Evolutionary conservation across 352 stramenopile species (phyloP), one percentile per base, ranked within the genome.

Genomic region (Globisporangium acanthophoron): DNA sequence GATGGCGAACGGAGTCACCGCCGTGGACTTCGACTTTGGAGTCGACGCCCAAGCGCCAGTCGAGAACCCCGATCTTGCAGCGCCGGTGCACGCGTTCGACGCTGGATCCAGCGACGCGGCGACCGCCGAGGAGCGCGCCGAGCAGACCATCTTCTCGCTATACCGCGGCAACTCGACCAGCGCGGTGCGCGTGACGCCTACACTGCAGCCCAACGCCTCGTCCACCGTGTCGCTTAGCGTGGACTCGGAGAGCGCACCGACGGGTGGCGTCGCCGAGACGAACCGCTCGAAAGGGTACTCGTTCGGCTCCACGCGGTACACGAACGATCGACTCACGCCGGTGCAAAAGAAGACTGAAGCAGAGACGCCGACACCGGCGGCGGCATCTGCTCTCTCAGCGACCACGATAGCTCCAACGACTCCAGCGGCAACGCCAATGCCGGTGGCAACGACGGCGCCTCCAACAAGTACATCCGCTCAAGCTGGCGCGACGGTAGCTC

Each of bases 91-190:
- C 15, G n/a, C 45, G 45, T 54, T 59, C 41, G 31, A 43, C 24
- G 29, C 9, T 2, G 18, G n/a, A 37, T 33, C 45, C 13, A 9
- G 31, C 31, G 31, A 35, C 31, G 31, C 31, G 31, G 31, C 16
- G 16, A 52, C 12, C 27, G 18, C 40, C 13, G 54, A 60, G 40
- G 29, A 46, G 31, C 46, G 54, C 37, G 54, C 54, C 1, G 29
- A 52, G 45, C 54, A 60, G 45, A 60, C 54, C 1, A 53, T 40
- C 13, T 60, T 35, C 16, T 60, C 54, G 45, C 54, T 60, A 12
- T 60, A 54, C 21, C n/a, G 54, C n/a, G 54, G 54, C 33, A 60
- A 60, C 33, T 40, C 31, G 15, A 60, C 54, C 27, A 40, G 31
- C 20, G 54, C 45, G 1, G 35, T 29, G 16, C 54, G 54, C 21